phyloP scores from a whole-genome alignment of 352 stramenopile species.

The Pythium guiyangense region DNA sequence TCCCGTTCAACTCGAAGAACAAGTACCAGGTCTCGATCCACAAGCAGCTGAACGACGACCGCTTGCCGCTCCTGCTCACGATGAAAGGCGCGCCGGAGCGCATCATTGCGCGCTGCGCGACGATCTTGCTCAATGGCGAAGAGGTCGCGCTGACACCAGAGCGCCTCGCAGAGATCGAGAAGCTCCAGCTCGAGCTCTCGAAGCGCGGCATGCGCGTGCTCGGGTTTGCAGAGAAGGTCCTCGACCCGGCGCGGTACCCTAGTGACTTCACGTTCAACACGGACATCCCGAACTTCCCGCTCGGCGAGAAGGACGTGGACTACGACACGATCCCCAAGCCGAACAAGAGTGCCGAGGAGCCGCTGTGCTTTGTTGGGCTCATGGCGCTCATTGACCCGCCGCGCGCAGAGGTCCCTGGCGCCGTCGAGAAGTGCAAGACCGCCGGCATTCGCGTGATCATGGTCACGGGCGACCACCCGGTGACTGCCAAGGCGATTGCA shows the following conservation, averaged over 20 bases:
- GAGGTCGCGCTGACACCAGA: constrained; percentile 77
- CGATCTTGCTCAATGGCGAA: constrained; percentile 62
- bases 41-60: constrained; percentile 72
- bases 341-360: constrained; percentile 61
- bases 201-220: constrained; percentile 66
- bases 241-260: constrained; percentile 39
- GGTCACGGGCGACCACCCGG: constrained; percentile 92
- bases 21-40: constrained; percentile 84
- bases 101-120: constrained; percentile 90
- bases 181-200: constrained; percentile 41
- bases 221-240: constrained; percentile 47
- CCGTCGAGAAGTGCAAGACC: constrained; percentile 90
- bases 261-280: constrained; percentile 67
- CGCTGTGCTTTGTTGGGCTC: constrained; percentile 91
- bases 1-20: constrained; percentile 86
- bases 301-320: constrained; percentile 39
- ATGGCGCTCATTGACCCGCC: constrained; percentile 96
- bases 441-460: constrained; percentile 93
- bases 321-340: constrained; percentile 46
- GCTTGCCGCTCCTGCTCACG: constrained; percentile 55
- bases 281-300: constrained; percentile 26
- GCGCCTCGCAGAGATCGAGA: constrained; percentile 62
- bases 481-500: constrained; percentile 93
- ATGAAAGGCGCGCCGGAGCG: constrained; percentile 97
- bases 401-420: constrained; percentile 81